These are phyloP conservation scores for Penicillium flavigenum DNA, from an alignment of 495 filamentous ascomycete species.

Conservation along the genomic window DNA sequence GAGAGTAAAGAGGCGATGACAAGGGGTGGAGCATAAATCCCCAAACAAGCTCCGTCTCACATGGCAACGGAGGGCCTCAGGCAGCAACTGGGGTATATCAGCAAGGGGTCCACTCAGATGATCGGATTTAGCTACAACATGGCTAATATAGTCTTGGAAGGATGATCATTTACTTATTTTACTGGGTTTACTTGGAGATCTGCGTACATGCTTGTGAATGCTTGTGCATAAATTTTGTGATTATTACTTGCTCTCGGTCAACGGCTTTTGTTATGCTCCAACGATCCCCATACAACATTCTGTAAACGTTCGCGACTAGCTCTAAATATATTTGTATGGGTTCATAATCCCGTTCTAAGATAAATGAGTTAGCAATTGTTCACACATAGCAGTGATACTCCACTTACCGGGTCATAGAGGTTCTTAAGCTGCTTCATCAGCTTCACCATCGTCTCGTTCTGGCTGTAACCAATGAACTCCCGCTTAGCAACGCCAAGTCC, in stretches of 20 bases:
- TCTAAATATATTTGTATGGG: constrained; percentile 81
- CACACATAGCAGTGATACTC: neutral
- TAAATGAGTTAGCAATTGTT: constrained; percentile 23
- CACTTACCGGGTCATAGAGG: constrained; percentile 84
- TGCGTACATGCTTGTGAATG: neutral
- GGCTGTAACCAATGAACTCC: constrained; percentile 87
- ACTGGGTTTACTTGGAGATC: neutral
- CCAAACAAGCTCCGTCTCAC: constrained; percentile 41
- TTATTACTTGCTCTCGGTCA: neutral
- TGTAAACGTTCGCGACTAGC: neutral
- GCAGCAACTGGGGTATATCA: constrained; percentile 20
- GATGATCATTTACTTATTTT: constrained; percentile 2
- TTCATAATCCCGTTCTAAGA: constrained; percentile 89
- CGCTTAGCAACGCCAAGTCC: constrained; percentile 94
- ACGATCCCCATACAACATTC: neutral
- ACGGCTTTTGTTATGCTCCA: neutral
- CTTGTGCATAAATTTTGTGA: neutral
- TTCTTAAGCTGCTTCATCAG: constrained; percentile 94
- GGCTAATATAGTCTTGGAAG: neutral
- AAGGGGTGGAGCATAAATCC: constrained; percentile 34
- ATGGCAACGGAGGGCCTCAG: constrained; percentile 41
- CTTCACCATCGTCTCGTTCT: constrained; percentile 77
- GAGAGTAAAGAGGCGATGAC: constrained; percentile 12
- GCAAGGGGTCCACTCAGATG: constrained; percentile 2
- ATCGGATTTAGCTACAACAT: neutral